Evolutionary conservation across 139 green algal species (phyloP), one percentile per base, ranked within the genome.

Genomic region (Choricystis sp.): DNA sequence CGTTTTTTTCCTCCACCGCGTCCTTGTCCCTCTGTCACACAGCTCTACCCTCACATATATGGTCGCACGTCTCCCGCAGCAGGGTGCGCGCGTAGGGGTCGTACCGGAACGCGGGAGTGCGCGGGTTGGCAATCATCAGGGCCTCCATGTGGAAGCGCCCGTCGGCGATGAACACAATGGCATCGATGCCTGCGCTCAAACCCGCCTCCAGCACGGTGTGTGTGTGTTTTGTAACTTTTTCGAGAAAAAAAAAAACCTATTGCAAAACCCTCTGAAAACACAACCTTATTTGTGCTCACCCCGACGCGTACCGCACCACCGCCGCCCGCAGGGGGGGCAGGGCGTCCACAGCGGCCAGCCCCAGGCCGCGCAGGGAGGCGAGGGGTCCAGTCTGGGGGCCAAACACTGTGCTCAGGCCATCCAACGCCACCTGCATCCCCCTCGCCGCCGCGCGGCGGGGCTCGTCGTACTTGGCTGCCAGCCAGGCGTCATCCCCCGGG

Each of bases 101-200:
- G 66, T 98, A 98, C 73, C 89, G 75, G 71, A 83, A 99, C 1
- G 91, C 89, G n/a, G 88, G 83, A 0, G 97, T 64, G 48, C 55
- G 48, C 14, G 93, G 94, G 73, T 99, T 99, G 31, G 93, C 94
- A 62, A 99, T 97, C 93, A 99, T 98, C 27, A 98, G 89, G 16
- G 94, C 91, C 73, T 99, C 94, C 48, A 99, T 66, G 68, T 99
- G 94, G 65, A 99, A 99, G 2, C 92, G 74, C 0, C 93, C 93
- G 69, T 96, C 88, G 0, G 89, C 86, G 9, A 96, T 73, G 78
- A 95, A 96, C 25, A 95, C 72, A 23, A 94, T 72, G 3, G 77
- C 81, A 25, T 96, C 82, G n/a, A n/a, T n/a, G n/a, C n/a, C n/a
- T n/a, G n/a, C n/a, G n/a, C n/a, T n/a, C n/a, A n/a, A n/a, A n/a